A percentile compares a stretch with the other conserved stretches of the same genome.
phyloP scores from a whole-genome alignment of 192 early-diverging fungal genomes.

The Diversispora eburnea region DNA sequence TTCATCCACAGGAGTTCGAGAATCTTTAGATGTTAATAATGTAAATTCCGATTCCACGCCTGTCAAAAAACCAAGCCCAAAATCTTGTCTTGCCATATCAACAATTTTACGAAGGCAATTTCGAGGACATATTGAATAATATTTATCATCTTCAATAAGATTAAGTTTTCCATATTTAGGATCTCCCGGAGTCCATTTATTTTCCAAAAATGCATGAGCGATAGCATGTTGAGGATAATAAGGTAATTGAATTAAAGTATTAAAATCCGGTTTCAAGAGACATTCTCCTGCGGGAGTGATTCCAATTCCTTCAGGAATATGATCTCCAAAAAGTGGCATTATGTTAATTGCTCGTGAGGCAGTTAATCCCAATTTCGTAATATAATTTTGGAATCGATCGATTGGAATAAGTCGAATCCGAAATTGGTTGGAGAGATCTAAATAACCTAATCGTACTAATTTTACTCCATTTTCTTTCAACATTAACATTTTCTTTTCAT shows the following conservation, averaged over 20 bases:
- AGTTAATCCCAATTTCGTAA: not conserved
- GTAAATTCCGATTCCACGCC: conserved; percentile 18
- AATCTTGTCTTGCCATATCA: not conserved
- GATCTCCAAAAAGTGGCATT: conserved; percentile 2
- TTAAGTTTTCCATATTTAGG: not conserved
- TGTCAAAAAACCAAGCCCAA: conserved; percentile 13
- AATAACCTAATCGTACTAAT: not conserved
- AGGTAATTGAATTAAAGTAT: conserved; percentile 4
- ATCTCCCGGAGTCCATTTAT: conserved; percentile 6
- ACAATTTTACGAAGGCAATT: conserved; percentile 1
- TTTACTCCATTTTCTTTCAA: conserved; percentile 13
- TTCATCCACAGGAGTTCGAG: not conserved
- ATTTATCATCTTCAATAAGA: not conserved
- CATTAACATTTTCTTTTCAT: not conserved
- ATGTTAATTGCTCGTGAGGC: not conserved
- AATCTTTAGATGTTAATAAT: not conserved
- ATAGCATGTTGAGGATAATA: conserved; percentile 21
- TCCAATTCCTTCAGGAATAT: not conserved
- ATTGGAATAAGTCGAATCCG: conserved; percentile 13
- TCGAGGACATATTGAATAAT: not conserved
- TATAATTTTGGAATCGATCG: conserved; percentile 4
- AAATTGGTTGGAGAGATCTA: conserved; percentile 3
- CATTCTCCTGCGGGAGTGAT: not conserved
- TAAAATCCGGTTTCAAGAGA: conserved; percentile 22
- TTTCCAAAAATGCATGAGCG: not conserved